Evolutionary conservation across 2,329 filamentous ascomycete species (phyloP).

Genomic region (Xylaria arbuscula): DNA sequence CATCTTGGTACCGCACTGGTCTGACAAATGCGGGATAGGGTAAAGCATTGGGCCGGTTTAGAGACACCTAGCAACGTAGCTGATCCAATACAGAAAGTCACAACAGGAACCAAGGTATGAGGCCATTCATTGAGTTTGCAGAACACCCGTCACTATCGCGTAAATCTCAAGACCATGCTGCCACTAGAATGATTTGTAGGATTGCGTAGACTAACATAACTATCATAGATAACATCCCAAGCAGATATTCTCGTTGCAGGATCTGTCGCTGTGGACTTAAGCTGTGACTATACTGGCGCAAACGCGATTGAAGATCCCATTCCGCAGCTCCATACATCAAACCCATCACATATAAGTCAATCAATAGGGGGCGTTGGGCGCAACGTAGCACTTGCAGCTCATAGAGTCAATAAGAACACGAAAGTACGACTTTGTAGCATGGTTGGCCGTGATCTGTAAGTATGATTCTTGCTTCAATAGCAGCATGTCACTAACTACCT

Average conservation of each 20-base stretch:
- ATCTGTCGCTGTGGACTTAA: constrained; percentile 88
- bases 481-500: constrained; percentile 15
- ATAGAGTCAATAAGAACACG: constrained; percentile 68
- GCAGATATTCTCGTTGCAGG: constrained; percentile 86
- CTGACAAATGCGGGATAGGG: constrained; percentile 44
- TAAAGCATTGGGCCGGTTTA: constrained; percentile 35
- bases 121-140: constrained; percentile 6
- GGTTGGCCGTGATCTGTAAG: constrained; percentile 80
- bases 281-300: constrained; percentile 75
- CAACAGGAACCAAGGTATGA: constrained; percentile 42
- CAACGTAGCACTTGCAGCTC: constrained; percentile 88
- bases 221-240: constrained; percentile 41
- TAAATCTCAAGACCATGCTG: background rate
- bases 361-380: constrained; percentile 91
- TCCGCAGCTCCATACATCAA: constrained; percentile 80
- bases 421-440: constrained; percentile 82
- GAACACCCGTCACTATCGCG: background rate
- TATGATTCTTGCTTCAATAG: constrained; percentile 33
- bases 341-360: constrained; percentile 82
- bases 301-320: constrained; percentile 47
- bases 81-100: constrained; percentile 31
- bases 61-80: constrained; percentile 27
- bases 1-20: constrained; percentile 16
- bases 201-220: constrained; percentile 34
- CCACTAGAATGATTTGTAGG: background rate